Base-by-base conservation (phyloP, 2,329 filamentous ascomycete species). In the Diatrype stigma region DNA sequence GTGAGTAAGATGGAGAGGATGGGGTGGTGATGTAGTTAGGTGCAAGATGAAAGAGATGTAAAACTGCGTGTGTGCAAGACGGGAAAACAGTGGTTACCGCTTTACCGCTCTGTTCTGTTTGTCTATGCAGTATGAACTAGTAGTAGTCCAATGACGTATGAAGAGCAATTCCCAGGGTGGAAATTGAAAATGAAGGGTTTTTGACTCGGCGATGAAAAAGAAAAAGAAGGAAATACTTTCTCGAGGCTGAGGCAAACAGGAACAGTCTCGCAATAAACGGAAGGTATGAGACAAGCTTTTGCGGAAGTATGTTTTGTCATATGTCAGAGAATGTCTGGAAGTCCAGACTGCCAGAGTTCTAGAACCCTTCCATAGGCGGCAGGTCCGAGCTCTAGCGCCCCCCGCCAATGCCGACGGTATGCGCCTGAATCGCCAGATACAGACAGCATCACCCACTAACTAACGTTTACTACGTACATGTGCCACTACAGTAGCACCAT, bases 401-500 rank as follows among this genome's bases (percentile, higher is more conserved):
- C 37, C 26, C 10, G 17, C 17, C 6, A 40, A 40, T 17, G 37
- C 37, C 37, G 37, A 40, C 37, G 17, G 10, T 40, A 40, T 40
- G 37, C 37, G 37, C 37, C 26, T 30, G 26, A 30, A 30, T 30
- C 26, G 26, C 26, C 26, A 30, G 26, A 30, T 30, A 30, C 26
- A 30, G 26, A 30, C 26, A 30, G 26, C 26, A 30, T 10, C 26
- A 30, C 26, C 10, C 10, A 30, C n/a, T n/a, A n/a, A n/a, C n/a
- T n/a, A n/a, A n/a, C n/a, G n/a, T n/a, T n/a, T n/a, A n/a, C n/a
- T n/a, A 19, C 22, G 19, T 42, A 42, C 48, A 46, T 38, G 26
- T 47, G 51, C 51, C 52, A 48, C 30, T 44, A 21, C 21, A 32
- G 46, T 30, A 30, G 26, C 26, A 30, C 26, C 26, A 30, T 30